A percentile compares a stretch with the other conserved stretches of the same genome.
These are phyloP conservation scores for Spathaspora hagerdaliae DNA, from an alignment of 805 yeast genomes.

Conservation along the genomic window DNA sequence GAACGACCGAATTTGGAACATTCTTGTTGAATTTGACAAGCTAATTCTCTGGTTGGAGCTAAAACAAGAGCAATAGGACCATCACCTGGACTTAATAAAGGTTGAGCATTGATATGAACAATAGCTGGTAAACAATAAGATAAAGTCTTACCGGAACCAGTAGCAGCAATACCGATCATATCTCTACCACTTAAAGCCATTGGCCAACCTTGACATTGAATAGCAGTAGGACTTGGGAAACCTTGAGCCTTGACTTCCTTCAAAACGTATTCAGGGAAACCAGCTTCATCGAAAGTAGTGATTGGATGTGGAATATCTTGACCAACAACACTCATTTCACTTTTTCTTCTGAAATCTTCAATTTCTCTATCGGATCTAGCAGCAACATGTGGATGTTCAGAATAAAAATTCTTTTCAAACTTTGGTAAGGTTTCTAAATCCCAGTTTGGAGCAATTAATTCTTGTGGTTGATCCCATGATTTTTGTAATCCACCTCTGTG, in stretches of 20 bases:
- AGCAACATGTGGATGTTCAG: constrained; percentile 76
- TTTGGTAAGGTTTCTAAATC: constrained; percentile 72
- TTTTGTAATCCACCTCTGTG: constrained; percentile 38
- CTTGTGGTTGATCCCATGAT: constrained; percentile 16
- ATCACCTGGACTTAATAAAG: constrained; percentile 86
- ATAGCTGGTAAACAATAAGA: constrained; percentile 96
- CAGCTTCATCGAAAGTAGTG: constrained; percentile 91
- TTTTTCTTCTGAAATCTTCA: constrained; percentile 67
- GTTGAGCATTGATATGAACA: constrained; percentile 98
- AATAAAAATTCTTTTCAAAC: constrained; percentile 93
- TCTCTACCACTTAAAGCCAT: constrained; percentile 99
- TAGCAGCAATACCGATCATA: constrained; percentile 97
- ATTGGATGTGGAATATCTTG: constrained; percentile 91
- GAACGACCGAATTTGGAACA: constrained; percentile 91
- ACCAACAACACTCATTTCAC: constrained; percentile 85
- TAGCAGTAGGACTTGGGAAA: constrained; percentile 90
- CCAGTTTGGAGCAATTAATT: constrained; percentile 75
- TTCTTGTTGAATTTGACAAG: constrained; percentile 95
- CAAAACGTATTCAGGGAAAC: constrained; percentile 93
- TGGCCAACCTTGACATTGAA: constrained; percentile 99
- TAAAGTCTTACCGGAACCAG: constrained; percentile 98
- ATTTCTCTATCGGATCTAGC: constrained; percentile 73
- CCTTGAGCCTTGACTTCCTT: constrained; percentile 87
- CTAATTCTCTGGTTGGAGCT: constrained; percentile 98
- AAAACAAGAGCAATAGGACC: constrained; percentile 95